Evolutionary conservation across 2,329 filamentous ascomycete species (phyloP), one percentile per base, ranked within the genome.

Genomic region (Celoporthe dispersa): DNA sequence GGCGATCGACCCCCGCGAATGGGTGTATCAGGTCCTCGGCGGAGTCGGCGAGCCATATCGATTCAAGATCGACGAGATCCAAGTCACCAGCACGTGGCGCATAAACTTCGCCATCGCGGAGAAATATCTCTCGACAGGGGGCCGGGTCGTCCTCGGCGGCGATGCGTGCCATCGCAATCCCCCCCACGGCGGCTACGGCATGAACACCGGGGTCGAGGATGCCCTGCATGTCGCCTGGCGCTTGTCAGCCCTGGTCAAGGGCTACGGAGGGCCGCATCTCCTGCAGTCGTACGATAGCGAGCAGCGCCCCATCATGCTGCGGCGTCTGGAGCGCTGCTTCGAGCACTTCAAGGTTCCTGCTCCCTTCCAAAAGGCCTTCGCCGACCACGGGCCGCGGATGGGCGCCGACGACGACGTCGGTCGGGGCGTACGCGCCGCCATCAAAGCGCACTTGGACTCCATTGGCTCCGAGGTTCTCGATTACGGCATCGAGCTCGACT

Each of bases 101-200:
- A 75, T 74, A 2, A 76, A 67, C 35, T 75, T 76, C 35, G 69
- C 73, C 7, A 39, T 76, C 2, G 73, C 75, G 7, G 48, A 53
- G 6, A 53, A 14, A 53, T 53, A 53, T 53, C 16, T 53, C 48
- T 53, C 48, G 48, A 53, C 48, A 25, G 48, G 48, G 16, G 48
- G 48, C n/a, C 48, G 48, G 6, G 48, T 53, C 12, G 74, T 79
- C 12, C 69, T 79, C 1, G 75, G 78, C 7, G 80, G 80, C 28
- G 80, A 81, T 69, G 76, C 79, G 5, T 80, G 80, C 9, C 80
- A 81, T 57, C 76, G 78, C 5, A 79, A 80, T 68, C 76, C 75
- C 25, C 79, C 80, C 0, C 75, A 75, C 22, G 79, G 80, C 9
- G 80, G 79, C 0, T 79, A 81, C 66, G 80, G 80, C 1, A 79